Evolutionary conservation across 495 filamentous ascomycete genomes (phyloP), one percentile per base, ranked within the genome.

Genomic region (Daldinia concentrica): DNA sequence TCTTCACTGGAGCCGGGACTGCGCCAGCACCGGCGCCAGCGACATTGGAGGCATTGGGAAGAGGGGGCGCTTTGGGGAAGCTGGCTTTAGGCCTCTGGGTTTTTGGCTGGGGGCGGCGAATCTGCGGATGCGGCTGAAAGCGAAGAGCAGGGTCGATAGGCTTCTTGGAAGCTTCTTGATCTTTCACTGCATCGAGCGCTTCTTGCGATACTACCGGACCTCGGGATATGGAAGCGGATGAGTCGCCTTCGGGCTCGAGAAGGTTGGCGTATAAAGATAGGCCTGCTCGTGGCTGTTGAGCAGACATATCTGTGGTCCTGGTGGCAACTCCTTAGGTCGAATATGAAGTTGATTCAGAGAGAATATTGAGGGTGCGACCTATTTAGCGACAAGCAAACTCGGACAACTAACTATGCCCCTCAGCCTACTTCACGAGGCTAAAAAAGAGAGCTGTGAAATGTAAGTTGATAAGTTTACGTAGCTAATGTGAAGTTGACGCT

Each of bases 91-190:
- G 78, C 74, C 93, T 97, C 45, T 77, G 58, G 75, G 90, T 89
- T 34, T 87, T 83, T 58, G 86, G 77, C 65, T 96, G 92, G 22
- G 94, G 94, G 6, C 83, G 83, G 29, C 82, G 80, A 62, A 86
- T 86, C 43, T 76, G 75, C 1, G 71, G 73, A 52, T 70, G 75
- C 9, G 94, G 94, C 77, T 97, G 95, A 82, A 97, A 97, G 76
- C 91, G 90, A 68, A 98, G 84, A 74, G 92, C 88, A 80, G 92
- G 81, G 85, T 89, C 92, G 74, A 92, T 80, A 68, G 86, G 85
- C 82, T 91, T 94, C 84, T 92, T 93, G 37, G 87, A 80, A 60
- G 88, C 82, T 50, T 83, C 81, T 61, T 88, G 86, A 66, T 89
- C 85, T 58, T 82, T 75, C 60, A 84, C 79, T 51, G 79, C 68